Evolutionary conservation across 2,329 filamentous ascomycete species (phyloP).

Genomic region (Exserohilum rostratum): DNA sequence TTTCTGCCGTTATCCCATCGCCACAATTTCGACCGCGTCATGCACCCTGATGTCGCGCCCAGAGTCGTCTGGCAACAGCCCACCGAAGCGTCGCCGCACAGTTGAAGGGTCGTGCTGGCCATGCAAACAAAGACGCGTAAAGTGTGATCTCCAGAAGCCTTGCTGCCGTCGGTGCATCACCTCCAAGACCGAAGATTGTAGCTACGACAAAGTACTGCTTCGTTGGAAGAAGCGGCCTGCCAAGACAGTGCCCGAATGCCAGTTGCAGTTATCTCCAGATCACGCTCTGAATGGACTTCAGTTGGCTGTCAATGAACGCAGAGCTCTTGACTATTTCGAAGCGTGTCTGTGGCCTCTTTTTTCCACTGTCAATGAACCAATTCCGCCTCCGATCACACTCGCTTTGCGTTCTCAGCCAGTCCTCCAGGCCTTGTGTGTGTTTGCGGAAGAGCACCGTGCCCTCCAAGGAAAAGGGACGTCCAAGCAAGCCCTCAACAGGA

Average conservation of each 20-base stretch:
- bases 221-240: conserved; percentile 18
- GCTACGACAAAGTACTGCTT: conserved; percentile 13
- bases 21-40: conserved; percentile 8
- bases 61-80: conserved; percentile 16
- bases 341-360: conserved; percentile 21
- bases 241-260: conserved; percentile 7
- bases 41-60: conserved; percentile 16
- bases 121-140: conserved; percentile 14
- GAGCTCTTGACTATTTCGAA: conserved; percentile 20
- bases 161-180: conserved; percentile 8
- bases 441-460: conserved; percentile 20
- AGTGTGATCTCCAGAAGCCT: conserved; percentile 13
- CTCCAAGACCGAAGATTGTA: conserved; percentile 10
- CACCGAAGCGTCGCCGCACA: conserved; percentile 12
- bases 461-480: conserved; percentile 11
- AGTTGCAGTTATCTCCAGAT: conserved; percentile 1
- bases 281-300: conserved; percentile 1
- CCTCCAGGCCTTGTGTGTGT: conserved; percentile 17
- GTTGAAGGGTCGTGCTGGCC: conserved; percentile 18
- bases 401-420: conserved; percentile 19
- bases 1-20: background rate
- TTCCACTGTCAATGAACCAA: conserved; percentile 14
- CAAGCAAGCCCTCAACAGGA: conserved; percentile 8
- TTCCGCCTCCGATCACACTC: conserved; percentile 15
- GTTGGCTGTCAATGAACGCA: conserved; percentile 18